These are phyloP conservation scores for Tagetes patula DNA, from an alignment of 129 eudicot genomes.

Conservation along the genomic window DNA sequence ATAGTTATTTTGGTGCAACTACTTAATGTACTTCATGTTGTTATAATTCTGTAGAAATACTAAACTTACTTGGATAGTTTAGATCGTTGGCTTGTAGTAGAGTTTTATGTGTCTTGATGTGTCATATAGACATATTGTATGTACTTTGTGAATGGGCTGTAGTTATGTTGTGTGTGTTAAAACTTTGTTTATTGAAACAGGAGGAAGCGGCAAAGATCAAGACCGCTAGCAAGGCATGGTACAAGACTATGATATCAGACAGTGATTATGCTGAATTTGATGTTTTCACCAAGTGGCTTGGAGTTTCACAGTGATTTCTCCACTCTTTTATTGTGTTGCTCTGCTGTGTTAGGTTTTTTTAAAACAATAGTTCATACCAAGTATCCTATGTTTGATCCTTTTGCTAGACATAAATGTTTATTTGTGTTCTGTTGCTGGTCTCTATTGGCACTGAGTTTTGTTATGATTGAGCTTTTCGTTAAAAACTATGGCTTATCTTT, in stretches of 20 bases:
- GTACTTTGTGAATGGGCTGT: background rate
- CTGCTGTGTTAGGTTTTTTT: conserved; percentile 21
- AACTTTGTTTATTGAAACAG: conserved; percentile 31
- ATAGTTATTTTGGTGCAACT: background rate
- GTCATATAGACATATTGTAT: background rate
- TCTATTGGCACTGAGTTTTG: conserved; percentile 29
- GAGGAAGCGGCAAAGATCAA: conserved; percentile 58
- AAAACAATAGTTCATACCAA: conserved; percentile 26
- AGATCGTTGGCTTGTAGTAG: background rate
- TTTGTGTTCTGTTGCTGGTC: conserved; percentile 22
- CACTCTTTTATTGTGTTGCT: conserved; percentile 1
- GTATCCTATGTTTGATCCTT: conserved; percentile 12
- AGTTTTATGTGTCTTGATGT: background rate
- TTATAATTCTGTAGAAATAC: background rate
- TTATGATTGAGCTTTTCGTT: conserved; percentile 15
- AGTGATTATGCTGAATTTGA: conserved; percentile 73
- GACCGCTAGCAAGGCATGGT: conserved; percentile 57
- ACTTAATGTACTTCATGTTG: background rate
- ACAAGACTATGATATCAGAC: conserved; percentile 72
- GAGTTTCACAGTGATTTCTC: conserved; percentile 54
- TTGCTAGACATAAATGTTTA: conserved; percentile 22
- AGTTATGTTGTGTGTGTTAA: background rate
- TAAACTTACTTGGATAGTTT: background rate
- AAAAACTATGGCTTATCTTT: background rate
- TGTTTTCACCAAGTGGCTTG: conserved; percentile 66